Evolutionary conservation across 164 flowering plant species (phyloP), one percentile per base, ranked within the genome.

Genomic region (Tetracentron sinense): DNA sequence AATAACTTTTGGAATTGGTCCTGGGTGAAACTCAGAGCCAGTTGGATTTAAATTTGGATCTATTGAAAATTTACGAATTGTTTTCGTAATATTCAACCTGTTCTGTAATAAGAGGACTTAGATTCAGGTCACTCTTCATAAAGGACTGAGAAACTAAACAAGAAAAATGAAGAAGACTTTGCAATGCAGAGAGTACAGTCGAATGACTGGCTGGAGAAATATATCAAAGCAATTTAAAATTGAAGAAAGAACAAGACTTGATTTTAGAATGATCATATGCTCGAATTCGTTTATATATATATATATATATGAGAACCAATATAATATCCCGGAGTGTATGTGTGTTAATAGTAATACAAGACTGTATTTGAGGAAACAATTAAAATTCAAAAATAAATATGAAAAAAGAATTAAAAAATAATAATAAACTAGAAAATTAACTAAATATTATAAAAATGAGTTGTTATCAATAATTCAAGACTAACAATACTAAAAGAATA

Each of bases 41-140:
- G 87, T 89, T 67, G 92, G 77, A 49, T 62, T 83, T 52, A 91
- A 75, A 67, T 83, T 61, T 60, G 72, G 70, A 78, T 86, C 92
- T 51, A 94, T 91, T 26, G 99, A 76, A 70, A 75, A 89, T 69
- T 91, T 94, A 49, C 88, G 85, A 51, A 94, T 62, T 50, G 96
- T 91, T 77, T 91, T 94, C 47, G 99, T 86, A 78, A 94, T 80
- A 76, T 94, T 94, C 75, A 94, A 76, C 81, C 99, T 89, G 83
- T 85, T 91, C 99, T 94, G 99, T 64, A 75, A n/a, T 61, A 61
- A 68, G 68, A 69, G 25, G 21, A 42, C 62, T 60, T 26, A 56
- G 57, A 59, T 54, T 78, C 53, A 73, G n/a, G n/a, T n/a, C n/a
- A n/a, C n/a, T n/a, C n/a, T n/a, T n/a, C n/a, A n/a, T 31, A 49